Evolutionary conservation across 2,329 filamentous ascomycete genomes (phyloP).

Genomic region (Fusarium hostae): DNA sequence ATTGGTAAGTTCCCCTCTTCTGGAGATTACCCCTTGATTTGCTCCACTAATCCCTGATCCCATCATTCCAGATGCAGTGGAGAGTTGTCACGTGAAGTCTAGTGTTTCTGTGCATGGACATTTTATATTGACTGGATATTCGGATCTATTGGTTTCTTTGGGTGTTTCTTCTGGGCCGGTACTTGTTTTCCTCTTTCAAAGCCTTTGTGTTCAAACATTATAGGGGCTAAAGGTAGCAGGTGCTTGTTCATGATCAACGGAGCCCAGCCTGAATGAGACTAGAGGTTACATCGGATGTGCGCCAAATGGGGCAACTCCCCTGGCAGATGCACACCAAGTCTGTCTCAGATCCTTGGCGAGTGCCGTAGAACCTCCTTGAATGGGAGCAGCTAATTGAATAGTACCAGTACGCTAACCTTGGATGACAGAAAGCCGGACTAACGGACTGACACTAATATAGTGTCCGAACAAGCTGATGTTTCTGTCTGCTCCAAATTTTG

Average conservation of each 20-base stretch:
- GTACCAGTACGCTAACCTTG: background rate
- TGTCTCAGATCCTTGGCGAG: background rate
- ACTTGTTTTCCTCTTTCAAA: background rate
- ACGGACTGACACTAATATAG: fast-evolving
- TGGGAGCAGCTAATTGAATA: background rate
- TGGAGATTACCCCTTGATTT: background rate
- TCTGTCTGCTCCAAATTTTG: background rate
- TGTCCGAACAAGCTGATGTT: background rate
- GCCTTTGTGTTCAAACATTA: background rate
- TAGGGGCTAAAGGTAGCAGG: background rate
- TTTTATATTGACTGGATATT: background rate
- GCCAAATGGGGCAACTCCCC: background rate
- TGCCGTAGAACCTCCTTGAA: background rate
- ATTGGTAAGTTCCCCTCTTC: background rate
- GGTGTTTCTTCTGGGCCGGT: background rate
- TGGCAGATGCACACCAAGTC: background rate
- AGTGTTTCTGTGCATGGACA: background rate
- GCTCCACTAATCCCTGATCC: background rate
- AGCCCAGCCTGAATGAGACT: background rate
- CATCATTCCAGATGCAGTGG: background rate
- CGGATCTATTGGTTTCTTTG: background rate
- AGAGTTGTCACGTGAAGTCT: background rate
- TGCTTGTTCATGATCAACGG: background rate
- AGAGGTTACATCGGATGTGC: background rate
- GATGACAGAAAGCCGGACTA: background rate